Conservation (phyloP, 306 rosid genomes). For the Mimosa bimucronata region DNA sequence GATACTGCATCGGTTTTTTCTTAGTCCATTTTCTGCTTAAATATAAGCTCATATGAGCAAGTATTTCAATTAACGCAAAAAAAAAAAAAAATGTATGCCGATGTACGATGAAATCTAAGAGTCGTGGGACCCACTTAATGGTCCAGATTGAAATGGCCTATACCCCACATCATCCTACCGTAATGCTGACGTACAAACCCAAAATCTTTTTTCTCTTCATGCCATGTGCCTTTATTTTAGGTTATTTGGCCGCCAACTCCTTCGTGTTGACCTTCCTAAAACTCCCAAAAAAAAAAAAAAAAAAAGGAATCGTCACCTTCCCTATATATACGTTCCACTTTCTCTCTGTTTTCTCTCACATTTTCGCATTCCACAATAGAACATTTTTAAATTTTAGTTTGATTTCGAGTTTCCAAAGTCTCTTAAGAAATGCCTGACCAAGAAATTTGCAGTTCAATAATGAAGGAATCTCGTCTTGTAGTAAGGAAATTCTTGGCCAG, state of each 20-base stretch:
- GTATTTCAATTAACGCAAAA: too few relatives aligned
- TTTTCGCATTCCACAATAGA: background rate
- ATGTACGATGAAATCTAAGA: background rate
- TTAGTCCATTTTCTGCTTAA: too few relatives aligned
- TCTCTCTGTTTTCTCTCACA: constrained; percentile 28
- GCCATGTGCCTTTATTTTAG: background rate
- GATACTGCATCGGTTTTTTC: too few relatives aligned
- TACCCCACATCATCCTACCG: constrained; percentile 57
- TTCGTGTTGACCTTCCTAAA: constrained; percentile 51
- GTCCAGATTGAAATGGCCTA: background rate
- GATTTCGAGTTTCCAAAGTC: background rate
- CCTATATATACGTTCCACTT: constrained; percentile 34
- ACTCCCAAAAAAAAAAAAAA: background rate
- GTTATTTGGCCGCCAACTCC: constrained; percentile 8
- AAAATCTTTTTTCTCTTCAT: constrained; percentile 18
- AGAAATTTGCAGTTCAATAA: constrained; percentile 31
- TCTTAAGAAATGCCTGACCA: constrained; percentile 50
- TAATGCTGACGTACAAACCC: constrained; percentile 58
- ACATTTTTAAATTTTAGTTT: background rate
- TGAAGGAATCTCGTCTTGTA: constrained; percentile 63
- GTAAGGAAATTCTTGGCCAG: constrained; percentile 82
- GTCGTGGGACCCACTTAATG: background rate
- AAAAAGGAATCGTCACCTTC: background rate
- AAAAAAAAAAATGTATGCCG: too few relatives aligned
- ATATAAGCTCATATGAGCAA: too few relatives aligned